Conservation (phyloP, 257 asterid genomes). For the Vinca minor region DNA sequence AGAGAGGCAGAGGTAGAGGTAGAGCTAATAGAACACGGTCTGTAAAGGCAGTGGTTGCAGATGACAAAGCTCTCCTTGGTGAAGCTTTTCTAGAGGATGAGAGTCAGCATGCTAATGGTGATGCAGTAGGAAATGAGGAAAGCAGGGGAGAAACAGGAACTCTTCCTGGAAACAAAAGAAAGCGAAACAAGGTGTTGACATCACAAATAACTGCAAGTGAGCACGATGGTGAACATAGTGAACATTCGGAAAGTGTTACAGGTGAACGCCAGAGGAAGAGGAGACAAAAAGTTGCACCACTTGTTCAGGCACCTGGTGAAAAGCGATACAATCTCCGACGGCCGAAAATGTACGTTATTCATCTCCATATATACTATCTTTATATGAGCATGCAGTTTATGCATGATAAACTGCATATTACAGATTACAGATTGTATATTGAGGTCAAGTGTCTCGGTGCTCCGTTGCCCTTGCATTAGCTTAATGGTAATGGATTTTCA, state of each 20-base stretch:
- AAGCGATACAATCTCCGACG: constrained; percentile 84
- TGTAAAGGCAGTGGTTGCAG: constrained; percentile 29
- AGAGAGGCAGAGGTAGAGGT: constrained; percentile 30
- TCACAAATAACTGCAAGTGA: constrained; percentile 57
- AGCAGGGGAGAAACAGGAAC: constrained; percentile 48
- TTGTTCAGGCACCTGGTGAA: constrained; percentile 44
- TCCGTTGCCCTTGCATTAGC: not conserved
- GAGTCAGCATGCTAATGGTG: constrained; percentile 36
- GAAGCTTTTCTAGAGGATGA: constrained; percentile 12
- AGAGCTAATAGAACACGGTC: constrained; percentile 38
- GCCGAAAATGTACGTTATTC: constrained; percentile 44
- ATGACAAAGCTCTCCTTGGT: constrained; percentile 19
- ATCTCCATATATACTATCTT: constrained; percentile 4
- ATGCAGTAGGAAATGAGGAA: constrained; percentile 38
- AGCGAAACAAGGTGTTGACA: constrained; percentile 40
- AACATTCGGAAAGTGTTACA: constrained; percentile 50
- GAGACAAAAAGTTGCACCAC: constrained; percentile 47
- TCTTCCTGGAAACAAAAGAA: constrained; percentile 41
- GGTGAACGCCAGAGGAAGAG: constrained; percentile 60
- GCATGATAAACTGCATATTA: not conserved
- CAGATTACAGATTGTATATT: not conserved
- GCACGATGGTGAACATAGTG: constrained; percentile 39
- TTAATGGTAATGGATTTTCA: not conserved
- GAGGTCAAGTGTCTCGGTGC: not conserved
- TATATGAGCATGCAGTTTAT: not conserved